Evolutionary conservation across 805 yeast genomes (phyloP).

Genomic region (Danielia oregonensis): DNA sequence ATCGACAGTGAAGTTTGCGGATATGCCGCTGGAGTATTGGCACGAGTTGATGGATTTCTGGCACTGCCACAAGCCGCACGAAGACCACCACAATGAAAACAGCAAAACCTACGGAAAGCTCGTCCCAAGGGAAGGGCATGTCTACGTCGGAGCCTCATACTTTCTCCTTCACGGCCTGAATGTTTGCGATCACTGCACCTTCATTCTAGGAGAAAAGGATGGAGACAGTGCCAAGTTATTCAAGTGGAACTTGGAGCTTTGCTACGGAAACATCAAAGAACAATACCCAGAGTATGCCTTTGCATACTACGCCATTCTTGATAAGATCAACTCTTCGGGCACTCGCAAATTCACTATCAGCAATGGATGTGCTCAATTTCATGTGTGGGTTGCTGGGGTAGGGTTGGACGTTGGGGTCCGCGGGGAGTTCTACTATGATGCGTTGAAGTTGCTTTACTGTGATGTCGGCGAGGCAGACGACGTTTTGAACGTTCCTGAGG

Average conservation of each 20-base stretch:
- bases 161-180: conserved; percentile 33
- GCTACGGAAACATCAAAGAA: conserved; percentile 12
- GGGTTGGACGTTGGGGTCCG: conserved; percentile 28
- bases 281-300: conserved; percentile 16
- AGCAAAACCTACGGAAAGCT: conserved; percentile 33
- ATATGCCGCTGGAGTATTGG: conserved; percentile 93
- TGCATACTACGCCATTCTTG: conserved; percentile 25
- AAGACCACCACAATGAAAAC: conserved; percentile 17
- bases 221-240: conserved; percentile 25
- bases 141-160: conserved; percentile 59
- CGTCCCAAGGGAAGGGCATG: conserved; percentile 37
- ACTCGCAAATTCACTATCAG: conserved; percentile 26
- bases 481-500: conserved; percentile 9
- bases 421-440: conserved; percentile 14
- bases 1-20: conserved; percentile 35
- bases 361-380: conserved; percentile 14
- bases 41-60: conserved; percentile 93
- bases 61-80: conserved; percentile 87
- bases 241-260: conserved; percentile 55
- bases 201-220: conserved; percentile 37
- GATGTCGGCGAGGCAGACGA: conserved; percentile 8
- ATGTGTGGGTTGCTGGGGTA: conserved; percentile 35
- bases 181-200: conserved; percentile 36
- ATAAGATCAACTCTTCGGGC: conserved; percentile 38
- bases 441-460: conserved; percentile 29